Base-by-base conservation (phyloP, 805 yeast species). In the Yarrowia keelungensis region DNA sequence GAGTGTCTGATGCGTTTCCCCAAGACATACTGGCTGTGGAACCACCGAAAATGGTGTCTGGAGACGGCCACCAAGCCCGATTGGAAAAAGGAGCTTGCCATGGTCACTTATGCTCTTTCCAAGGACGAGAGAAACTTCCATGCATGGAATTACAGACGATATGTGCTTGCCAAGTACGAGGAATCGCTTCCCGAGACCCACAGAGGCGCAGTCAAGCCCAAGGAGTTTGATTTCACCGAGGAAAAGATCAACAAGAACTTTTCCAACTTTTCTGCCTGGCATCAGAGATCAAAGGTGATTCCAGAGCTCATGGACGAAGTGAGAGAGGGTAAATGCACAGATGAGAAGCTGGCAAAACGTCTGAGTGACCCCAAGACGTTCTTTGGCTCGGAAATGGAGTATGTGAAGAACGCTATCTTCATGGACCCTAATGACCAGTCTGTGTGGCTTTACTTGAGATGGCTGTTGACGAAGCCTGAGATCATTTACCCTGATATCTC, bases 1-100 rank as follows among this genome's bases (percentile, higher is more conserved):
- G 77, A 76, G 0, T 85, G 87, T 71, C 78, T 95, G 73, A 85
- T 84, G 68, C 78, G 82, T 69, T 88, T 79, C 72, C 98, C 99
- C 1, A 95, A 95, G 76, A 91, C 93, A 49, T 95, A 95, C 75
- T 95, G 98, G 97, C 88, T 95, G 12, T 95, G 98, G 98, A 90
- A 88, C 73, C 98, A 95, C 76, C 82, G 99, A 45, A 79, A 85
- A 11, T 95, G 99, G 98, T 84, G 90, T 53, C 78, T 94, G 47
- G 82, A 85, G 43, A 75, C 81, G 19, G 84, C 85, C 42, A 81
- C 83, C 1, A 73, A 75, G 0, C 85, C 89, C 11, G 79, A 88
- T 67, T 92, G 96, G 95, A 76, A 80, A n/a, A 76, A 74, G 41
- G 99, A 95, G 76, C 78, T 95, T 73, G 81, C 78, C 1, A 82